A percentile compares a stretch with the other conserved stretches of the same genome.
Conservation (phyloP, 2,329 filamentous ascomycete species). For the Paraphaeosphaeria sporulosa region DNA sequence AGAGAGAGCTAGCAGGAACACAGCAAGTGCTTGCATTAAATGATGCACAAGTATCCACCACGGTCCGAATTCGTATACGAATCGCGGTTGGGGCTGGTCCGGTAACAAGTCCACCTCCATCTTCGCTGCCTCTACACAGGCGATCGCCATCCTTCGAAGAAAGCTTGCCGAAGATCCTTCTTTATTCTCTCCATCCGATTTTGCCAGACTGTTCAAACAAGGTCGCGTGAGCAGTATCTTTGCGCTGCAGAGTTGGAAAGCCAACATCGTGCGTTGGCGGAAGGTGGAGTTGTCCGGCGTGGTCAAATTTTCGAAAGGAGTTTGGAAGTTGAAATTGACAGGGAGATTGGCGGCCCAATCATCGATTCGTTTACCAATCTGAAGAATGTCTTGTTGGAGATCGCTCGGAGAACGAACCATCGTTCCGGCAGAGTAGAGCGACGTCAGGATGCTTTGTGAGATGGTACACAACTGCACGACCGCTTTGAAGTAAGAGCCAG, state of each 20-base stretch:
- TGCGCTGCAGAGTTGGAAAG: conserved; percentile 46
- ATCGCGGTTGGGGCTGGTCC: conserved; percentile 36
- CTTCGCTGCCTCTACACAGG: conserved; percentile 49
- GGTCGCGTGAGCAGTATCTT: conserved; percentile 52
- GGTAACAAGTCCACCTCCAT: conserved; percentile 46
- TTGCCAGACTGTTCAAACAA: conserved; percentile 42
- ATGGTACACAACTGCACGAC: conserved; percentile 41
- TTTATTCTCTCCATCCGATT: conserved; percentile 20
- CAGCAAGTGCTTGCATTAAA: conserved; percentile 50
- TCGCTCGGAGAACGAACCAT: conserved; percentile 41
- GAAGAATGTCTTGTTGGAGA: conserved; percentile 44
- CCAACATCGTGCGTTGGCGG: conserved; percentile 43
- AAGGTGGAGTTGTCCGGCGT: conserved; percentile 11
- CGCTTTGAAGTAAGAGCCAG: conserved; percentile 37
- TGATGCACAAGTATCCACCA: conserved; percentile 54
- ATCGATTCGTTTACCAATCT: conserved; percentile 42
- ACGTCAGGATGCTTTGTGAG: conserved; percentile 43
- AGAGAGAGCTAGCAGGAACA: conserved; percentile 50
- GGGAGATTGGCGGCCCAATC: conserved; percentile 45
- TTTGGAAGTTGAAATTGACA: conserved; percentile 38
- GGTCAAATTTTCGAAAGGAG: neutral
- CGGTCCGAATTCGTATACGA: conserved; percentile 44
- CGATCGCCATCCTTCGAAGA: conserved; percentile 39
- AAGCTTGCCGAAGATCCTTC: conserved; percentile 38
- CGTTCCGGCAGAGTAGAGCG: conserved; percentile 48